Evolutionary conservation across 805 yeast genomes (phyloP).

Genomic region (Helenozyma baotianmanensis): DNA sequence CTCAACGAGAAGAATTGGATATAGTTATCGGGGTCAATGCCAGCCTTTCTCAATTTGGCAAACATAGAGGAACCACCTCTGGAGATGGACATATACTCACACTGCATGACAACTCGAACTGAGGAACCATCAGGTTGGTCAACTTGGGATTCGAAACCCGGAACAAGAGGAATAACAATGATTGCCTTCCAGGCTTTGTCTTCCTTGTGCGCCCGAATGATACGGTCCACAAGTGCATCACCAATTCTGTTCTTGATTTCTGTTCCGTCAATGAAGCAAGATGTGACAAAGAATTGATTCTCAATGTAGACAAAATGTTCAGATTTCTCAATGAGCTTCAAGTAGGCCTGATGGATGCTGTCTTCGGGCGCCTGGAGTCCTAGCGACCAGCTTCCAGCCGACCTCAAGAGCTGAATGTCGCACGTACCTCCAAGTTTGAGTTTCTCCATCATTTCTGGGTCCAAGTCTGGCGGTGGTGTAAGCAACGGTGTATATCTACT

Average conservation of each 20-base stretch:
- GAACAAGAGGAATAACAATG: conserved; percentile 91
- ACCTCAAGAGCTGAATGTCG: conserved; percentile 84
- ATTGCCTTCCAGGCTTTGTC: conserved; percentile 84
- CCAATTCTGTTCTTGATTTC: conserved; percentile 85
- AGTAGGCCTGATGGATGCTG: conserved; percentile 88
- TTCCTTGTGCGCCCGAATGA: conserved; percentile 78
- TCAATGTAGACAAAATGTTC: conserved; percentile 93
- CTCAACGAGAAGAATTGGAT: conserved; percentile 88
- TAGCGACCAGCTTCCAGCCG: conserved; percentile 90
- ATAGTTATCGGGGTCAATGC: conserved; percentile 85
- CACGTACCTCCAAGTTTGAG: conserved; percentile 76
- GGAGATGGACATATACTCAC: conserved; percentile 90
- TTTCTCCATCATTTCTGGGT: conserved; percentile 61
- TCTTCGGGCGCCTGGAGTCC: conserved; percentile 83
- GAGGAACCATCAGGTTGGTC: conserved; percentile 92
- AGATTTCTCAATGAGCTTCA: conserved; percentile 84
- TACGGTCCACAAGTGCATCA: conserved; percentile 96
- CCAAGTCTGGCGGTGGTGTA: conserved; percentile 87
- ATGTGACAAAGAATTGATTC: conserved; percentile 89
- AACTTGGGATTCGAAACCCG: conserved; percentile 92
- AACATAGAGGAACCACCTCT: conserved; percentile 86
- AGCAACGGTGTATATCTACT: conserved; percentile 88
- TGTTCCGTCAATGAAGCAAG: conserved; percentile 82
- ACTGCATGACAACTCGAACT: conserved; percentile 93
- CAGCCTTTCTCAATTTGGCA: conserved; percentile 70